Evolutionary conservation across 345 rosid genomes (phyloP).

Genomic region (Garcia nutans): DNA sequence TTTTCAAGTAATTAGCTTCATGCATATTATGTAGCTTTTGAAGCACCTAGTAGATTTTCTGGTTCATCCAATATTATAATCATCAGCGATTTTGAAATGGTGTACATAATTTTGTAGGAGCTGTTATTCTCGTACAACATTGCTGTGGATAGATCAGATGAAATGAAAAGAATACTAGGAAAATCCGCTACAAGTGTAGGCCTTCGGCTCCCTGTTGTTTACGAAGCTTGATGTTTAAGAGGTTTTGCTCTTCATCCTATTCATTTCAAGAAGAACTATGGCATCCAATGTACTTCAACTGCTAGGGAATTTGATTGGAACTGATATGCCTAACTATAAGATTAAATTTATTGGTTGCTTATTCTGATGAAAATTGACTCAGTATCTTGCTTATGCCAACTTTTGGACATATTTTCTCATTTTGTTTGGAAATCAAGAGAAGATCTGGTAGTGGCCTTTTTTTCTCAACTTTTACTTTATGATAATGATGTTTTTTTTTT

Average conservation of each 20-base stretch:
- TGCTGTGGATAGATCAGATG: constrained; percentile 79
- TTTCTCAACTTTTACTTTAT: background rate
- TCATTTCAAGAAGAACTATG: background rate
- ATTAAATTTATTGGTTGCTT: background rate
- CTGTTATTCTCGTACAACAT: constrained; percentile 84
- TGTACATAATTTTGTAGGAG: constrained; percentile 44
- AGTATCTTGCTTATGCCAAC: background rate
- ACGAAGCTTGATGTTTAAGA: constrained; percentile 47
- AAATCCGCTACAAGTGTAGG: constrained; percentile 96
- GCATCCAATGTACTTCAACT: background rate
- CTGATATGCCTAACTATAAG: background rate
- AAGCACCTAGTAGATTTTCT: background rate
- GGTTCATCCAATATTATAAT: background rate
- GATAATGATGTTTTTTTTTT: background rate
- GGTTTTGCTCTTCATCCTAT: background rate
- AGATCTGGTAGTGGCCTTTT: background rate
- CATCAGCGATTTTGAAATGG: background rate
- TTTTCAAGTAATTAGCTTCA: too few species aligned
- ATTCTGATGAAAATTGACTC: background rate
- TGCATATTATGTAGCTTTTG: background rate
- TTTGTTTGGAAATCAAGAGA: background rate
- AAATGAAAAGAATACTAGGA: constrained; percentile 65
- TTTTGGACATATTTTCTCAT: background rate
- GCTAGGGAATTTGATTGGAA: background rate
- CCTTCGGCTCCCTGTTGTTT: constrained; percentile 80